Conservation (phyloP, 1,139 yeast genomes). For the Suhomyces coccinellae region DNA sequence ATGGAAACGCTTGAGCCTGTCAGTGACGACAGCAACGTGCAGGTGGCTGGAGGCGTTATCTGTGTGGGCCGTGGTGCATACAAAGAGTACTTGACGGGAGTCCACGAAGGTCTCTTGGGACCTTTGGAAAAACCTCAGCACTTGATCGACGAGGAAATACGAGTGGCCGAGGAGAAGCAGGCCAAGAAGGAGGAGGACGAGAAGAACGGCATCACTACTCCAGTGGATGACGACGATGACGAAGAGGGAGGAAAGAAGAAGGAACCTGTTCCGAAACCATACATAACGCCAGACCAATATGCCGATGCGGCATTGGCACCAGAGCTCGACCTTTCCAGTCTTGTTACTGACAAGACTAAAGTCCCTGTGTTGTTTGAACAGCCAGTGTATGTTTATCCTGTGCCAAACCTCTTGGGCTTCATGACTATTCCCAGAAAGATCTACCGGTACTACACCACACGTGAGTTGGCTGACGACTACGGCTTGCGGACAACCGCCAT, state of each 20-base stretch:
- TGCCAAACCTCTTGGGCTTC: constrained; percentile 79
- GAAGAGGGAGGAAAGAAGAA: constrained; percentile 23
- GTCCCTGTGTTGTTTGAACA: constrained; percentile 68
- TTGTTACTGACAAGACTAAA: constrained; percentile 33
- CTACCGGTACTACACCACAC: constrained; percentile 72
- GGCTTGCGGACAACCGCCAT: constrained; percentile 62
- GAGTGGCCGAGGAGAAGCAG: constrained; percentile 20
- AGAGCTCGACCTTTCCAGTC: constrained; percentile 45
- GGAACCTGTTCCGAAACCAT: constrained; percentile 62
- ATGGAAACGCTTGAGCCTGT: constrained; percentile 34
- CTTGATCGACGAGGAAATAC: constrained; percentile 31
- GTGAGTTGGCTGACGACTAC: constrained; percentile 70
- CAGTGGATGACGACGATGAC: constrained; percentile 21
- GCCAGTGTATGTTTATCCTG: constrained; percentile 71
- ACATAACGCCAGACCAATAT: constrained; percentile 58
- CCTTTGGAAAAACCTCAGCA: constrained; percentile 70
- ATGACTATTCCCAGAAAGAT: constrained; percentile 72
- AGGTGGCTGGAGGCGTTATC: constrained; percentile 76
- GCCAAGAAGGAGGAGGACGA: constrained; percentile 18
- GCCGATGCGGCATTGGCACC: constrained; percentile 56
- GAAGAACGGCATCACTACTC: constrained; percentile 14
- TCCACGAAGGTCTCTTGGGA: constrained; percentile 94
- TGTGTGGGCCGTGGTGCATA: constrained; percentile 95
- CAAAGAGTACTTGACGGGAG: constrained; percentile 85
- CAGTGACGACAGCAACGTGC: constrained; percentile 52